These are phyloP conservation scores for Penicillium lagena DNA, from an alignment of 495 filamentous ascomycete species.

Conservation along the genomic window DNA sequence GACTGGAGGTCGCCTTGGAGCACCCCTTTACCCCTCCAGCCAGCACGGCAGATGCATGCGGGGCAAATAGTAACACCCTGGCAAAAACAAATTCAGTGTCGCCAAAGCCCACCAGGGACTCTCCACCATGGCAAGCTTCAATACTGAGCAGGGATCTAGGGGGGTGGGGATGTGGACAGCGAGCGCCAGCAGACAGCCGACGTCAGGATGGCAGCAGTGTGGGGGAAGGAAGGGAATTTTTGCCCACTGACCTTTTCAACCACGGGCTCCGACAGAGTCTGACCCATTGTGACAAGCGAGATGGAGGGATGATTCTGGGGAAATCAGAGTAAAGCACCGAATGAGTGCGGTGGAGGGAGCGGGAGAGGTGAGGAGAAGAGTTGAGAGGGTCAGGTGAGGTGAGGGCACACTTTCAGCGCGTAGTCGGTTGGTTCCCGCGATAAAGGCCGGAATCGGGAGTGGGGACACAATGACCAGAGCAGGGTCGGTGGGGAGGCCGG, in stretches of 20 bases:
- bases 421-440: conserved; percentile 16
- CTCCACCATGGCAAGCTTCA: too few species aligned
- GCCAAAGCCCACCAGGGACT: too few species aligned
- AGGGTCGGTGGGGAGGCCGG: conserved; percentile 1
- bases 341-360: conserved; percentile 13
- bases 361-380: conserved; percentile 6
- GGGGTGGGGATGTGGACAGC: neutral
- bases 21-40: too few species aligned
- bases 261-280: conserved; percentile 98
- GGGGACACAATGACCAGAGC: conserved; percentile 16
- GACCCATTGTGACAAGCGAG: conserved; percentile 64
- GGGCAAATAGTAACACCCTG: too few species aligned
- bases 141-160: neutral
- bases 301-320: conserved; percentile 18
- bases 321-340: conserved; percentile 11
- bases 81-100: too few species aligned
- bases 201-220: conserved; percentile 22
- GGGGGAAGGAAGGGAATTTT: conserved; percentile 17
- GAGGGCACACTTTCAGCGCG: conserved; percentile 22
- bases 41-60: too few species aligned
- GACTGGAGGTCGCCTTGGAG: too few species aligned
- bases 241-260: conserved; percentile 82
- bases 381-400: conserved; percentile 22
- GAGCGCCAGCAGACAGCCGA: conserved; percentile 10
- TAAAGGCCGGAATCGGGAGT: conserved; percentile 7